Percentiles rank a stretch among this genome's conserved stretches.
These are phyloP conservation scores for Fagopyrum tataricum DNA, from an alignment of 148 eudicot species.

Conservation along the genomic window DNA sequence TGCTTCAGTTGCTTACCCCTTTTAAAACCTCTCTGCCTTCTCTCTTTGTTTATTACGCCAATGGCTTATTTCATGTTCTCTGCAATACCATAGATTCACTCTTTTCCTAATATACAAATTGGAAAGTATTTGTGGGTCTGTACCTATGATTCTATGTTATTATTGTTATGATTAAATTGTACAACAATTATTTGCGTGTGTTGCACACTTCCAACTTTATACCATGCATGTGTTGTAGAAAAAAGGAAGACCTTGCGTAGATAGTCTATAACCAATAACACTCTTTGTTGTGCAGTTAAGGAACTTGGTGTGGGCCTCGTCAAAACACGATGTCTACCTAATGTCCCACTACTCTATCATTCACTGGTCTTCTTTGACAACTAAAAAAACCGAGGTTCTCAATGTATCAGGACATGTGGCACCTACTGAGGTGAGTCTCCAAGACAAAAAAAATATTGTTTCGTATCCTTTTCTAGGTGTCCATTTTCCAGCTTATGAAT, in stretches of 20 bases:
- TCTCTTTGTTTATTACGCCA: no score
- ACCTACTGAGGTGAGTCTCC: constrained; percentile 55
- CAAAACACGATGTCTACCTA: constrained; percentile 85
- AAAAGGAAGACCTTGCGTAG: not conserved
- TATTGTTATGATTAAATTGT: no score
- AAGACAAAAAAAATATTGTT: not conserved
- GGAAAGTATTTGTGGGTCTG: no score
- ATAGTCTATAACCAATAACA: not conserved
- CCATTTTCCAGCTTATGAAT: not conserved
- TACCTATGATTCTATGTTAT: no score
- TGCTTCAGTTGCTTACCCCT: no score
- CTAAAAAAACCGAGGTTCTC: constrained; percentile 63
- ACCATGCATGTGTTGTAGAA: no score
- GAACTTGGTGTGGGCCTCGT: constrained; percentile 87
- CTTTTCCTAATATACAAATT: no score
- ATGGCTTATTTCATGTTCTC: no score
- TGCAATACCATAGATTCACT: no score
- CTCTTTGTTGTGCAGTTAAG: constrained; percentile 46
- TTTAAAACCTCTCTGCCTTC: no score
- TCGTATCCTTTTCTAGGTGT: not conserved
- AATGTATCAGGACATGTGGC: constrained; percentile 80
- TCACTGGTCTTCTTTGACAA: constrained; percentile 48
- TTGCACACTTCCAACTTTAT: no score
- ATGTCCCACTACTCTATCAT: constrained; percentile 57
- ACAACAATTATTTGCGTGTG: no score